phyloP scores from a whole-genome alignment of 2,329 filamentous ascomycete genomes.

The Arthrobotrys conoides region DNA sequence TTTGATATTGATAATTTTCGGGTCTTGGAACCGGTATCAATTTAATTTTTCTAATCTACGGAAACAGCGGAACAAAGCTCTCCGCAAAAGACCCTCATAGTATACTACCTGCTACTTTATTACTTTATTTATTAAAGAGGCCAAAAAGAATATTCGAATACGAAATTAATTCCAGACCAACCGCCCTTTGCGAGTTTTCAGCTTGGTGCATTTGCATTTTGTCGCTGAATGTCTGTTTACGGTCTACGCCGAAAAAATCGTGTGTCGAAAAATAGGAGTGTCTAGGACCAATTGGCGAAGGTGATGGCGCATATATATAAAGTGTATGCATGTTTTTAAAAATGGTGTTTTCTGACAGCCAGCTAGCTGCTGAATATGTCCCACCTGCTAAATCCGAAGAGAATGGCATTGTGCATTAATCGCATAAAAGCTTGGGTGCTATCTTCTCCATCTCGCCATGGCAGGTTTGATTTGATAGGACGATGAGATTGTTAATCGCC shows the following conservation, averaged over 20 bases:
- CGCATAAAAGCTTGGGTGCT: constrained; percentile 25
- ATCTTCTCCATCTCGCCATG: constrained; percentile 20
- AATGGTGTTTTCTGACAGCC: constrained; percentile 7
- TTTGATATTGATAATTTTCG: constrained; percentile 26
- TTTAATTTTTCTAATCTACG: constrained; percentile 14
- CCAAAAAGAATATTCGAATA: constrained; percentile 3
- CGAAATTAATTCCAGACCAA: background rate
- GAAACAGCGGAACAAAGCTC: constrained; percentile 22
- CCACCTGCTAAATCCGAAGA: constrained; percentile 25
- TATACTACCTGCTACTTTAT: too few species aligned
- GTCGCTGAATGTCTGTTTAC: constrained; percentile 21
- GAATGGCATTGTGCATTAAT: constrained; percentile 25
- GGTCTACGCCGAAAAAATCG: background rate
- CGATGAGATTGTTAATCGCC: constrained; percentile 32
- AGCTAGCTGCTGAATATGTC: background rate
- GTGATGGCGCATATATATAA: constrained; percentile 6
- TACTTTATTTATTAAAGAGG: too few species aligned
- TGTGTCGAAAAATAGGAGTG: constrained; percentile 8
- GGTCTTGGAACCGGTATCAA: constrained; percentile 22
- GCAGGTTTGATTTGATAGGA: constrained; percentile 29
- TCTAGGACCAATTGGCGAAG: constrained; percentile 12
- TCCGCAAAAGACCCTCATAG: constrained; percentile 4
- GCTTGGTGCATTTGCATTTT: constrained; percentile 3
- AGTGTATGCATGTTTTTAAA: constrained; percentile 15
- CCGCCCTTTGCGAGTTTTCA: background rate